Evolutionary conservation across 306 rosid genomes (phyloP), one percentile per base, ranked within the genome.

Genomic region (Vigna hirtella): DNA sequence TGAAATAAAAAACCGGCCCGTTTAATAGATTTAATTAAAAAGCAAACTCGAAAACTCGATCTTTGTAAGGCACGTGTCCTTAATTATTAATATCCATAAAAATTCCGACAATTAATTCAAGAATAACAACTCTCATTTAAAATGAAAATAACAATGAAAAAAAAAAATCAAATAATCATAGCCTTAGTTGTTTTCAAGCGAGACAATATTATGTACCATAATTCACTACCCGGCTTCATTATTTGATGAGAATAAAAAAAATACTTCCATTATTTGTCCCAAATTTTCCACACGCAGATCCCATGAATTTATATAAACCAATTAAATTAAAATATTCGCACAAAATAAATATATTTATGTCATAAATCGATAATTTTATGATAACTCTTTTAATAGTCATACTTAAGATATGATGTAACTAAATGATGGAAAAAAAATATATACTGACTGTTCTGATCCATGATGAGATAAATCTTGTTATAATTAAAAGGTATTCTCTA

Each of bases 151-250:
- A 65, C 28, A 22, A 77, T 72, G 63, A 63, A n/a, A 16, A 42
- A 26, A 26, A 17, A 66, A 58, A 71, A 61, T 38, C 20, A 66
- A 76, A 77, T 34, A 58, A 59, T 71, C 32, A 18, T 36, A 9
- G 18, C 72, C 16, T 18, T 34, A 70, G 72, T 82, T 82, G 70
- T 77, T 83, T 77, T 83, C 86, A 77, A 83, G 71, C 6, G 70
- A 66, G 73, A 77, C 62, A 77, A 45, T 74, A 77, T 70, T 64
- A 82, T 62, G 20, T 40, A 7, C 52, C n/a, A 78, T 59, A 47
- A 49, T 71, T 56, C 57, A 24, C 34, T 43, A 20, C 56, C 22
- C 81, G n/a, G 36, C 26, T 59, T 70, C 59, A 57, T 58, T 45
- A 56, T 68, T 75, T 75, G 71, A 59, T 42, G 24, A 28, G 22